phyloP scores from a whole-genome alignment of 148 eudicot species.

The Heliamphora exappendiculata region DNA sequence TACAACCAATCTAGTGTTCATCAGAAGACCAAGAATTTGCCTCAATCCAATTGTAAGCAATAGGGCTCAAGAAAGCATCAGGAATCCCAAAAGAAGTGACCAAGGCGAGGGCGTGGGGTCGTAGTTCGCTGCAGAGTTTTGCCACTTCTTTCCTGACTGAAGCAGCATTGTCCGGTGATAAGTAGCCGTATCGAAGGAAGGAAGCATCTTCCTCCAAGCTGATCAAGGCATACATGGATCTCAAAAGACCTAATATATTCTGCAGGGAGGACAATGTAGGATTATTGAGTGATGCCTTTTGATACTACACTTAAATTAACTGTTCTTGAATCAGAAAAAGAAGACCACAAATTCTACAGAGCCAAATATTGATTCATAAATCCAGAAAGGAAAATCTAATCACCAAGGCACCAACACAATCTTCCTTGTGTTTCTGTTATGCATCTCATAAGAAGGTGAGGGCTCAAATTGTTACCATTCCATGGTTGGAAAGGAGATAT shows the following conservation, averaged over 20 bases:
- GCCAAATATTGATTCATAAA: background rate
- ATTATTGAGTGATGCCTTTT: background rate
- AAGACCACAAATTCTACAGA: background rate
- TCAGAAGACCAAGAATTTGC: conserved; percentile 59
- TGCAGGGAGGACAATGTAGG: conserved; percentile 23
- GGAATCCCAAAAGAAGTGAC: conserved; percentile 73
- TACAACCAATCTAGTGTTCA: conserved; percentile 13
- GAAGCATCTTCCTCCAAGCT: conserved; percentile 80
- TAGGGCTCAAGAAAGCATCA: conserved; percentile 59
- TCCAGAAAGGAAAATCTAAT: background rate
- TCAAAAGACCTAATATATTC: conserved; percentile 56
- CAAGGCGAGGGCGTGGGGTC: conserved; percentile 74
- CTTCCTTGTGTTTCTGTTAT: background rate
- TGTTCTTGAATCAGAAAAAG: background rate
- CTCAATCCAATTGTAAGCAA: conserved; percentile 70
- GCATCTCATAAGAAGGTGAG: no score
- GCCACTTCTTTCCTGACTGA: conserved; percentile 68
- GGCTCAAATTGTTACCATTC: background rate
- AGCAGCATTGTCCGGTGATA: conserved; percentile 59
- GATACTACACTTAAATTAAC: no score
- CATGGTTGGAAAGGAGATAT: background rate
- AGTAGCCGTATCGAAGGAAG: conserved; percentile 80
- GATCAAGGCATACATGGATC: conserved; percentile 62
- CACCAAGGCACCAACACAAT: background rate
- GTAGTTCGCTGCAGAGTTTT: conserved; percentile 70